Base-by-base conservation (phyloP, 345 rosid species). In the Eutrema heterophyllum region DNA sequence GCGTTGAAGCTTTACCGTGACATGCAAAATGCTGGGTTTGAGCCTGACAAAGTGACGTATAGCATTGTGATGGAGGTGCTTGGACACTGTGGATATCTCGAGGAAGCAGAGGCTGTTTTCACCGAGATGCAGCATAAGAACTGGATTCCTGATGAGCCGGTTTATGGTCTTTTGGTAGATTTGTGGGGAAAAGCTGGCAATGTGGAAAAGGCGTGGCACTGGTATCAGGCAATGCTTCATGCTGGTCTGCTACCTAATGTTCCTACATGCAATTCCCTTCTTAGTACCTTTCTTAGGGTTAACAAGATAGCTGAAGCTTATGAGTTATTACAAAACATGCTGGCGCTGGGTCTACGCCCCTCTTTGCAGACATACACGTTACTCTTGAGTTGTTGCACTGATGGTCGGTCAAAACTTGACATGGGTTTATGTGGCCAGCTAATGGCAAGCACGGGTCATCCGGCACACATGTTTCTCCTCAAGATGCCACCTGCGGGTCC, bases 21-120 rank as follows among this genome's bases (percentile, higher is more conserved):
- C 71, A 83, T 93, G 94, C 90, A 84, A 79, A 81, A 53, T 74
- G 94, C 88, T 27, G 98, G 98, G 41, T 89, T 86, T 76, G 84
- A 83, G 79, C 97, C 98, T 26, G 98, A 93, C 77, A 93, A 91
- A 78, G 93, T 93, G 77, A 91, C 91, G 1, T 93, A 91, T 71
- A 91, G 94, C 74, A 91, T 93, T 70, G 88, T 93, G 49, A 93
- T 93, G 96, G 98, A 91, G 84, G 98, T 85, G 73, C 97, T 93
- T 45, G 98, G 98, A 68, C 97, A 91, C 53, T 88, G 87, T 74
- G 98, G 97, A 32, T 79, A 80, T 81, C 94, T 91, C 33, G 91
- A 88, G 70, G 98, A 91, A 82, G 93, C 92, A 32, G 97, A 93
- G 80, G 89, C 83, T 43, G 79, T 93, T 78, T 93, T 89, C 69